A percentile compares a stretch with the other conserved stretches of the same genome.
Conservation (phyloP, 164 flowering plant species). For the Nymphaea thermarum region DNA sequence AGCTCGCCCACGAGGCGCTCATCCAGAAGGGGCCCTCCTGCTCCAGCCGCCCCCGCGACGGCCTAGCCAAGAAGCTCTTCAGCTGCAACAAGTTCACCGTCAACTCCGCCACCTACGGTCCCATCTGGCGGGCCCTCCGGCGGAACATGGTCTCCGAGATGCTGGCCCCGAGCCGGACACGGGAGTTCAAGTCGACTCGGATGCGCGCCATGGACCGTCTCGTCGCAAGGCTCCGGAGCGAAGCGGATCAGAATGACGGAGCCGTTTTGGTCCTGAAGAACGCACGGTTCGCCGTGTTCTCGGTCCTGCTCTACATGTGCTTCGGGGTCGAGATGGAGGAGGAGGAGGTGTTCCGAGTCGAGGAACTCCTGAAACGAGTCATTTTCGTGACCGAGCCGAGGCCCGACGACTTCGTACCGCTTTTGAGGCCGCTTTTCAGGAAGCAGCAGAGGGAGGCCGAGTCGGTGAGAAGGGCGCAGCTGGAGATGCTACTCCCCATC, state of each 20-base stretch:
- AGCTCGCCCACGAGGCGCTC: conserved; percentile 79
- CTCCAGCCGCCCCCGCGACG: conserved; percentile 74
- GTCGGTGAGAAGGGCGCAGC: conserved; percentile 45
- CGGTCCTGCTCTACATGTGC: conserved; percentile 66
- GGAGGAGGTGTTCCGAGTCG: conserved; percentile 35
- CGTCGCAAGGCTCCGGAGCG: conserved; percentile 31
- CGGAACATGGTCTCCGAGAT: conserved; percentile 78
- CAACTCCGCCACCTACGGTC: conserved; percentile 90
- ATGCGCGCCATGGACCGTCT: conserved; percentile 64
- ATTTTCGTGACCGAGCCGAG: conserved; percentile 59
- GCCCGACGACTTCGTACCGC: conserved; percentile 81
- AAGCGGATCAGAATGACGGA: conserved; percentile 24
- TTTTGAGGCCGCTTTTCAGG: conserved; percentile 51
- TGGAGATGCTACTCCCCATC: conserved; percentile 57
- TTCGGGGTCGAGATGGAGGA: conserved; percentile 65
- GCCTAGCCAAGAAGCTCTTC: conserved; percentile 62
- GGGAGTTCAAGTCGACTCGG: conserved; percentile 65
- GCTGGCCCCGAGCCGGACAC: conserved; percentile 43
- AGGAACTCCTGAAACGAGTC: conserved; percentile 64
- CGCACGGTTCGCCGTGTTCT: conserved; percentile 68
- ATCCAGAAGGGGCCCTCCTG: conserved; percentile 57
- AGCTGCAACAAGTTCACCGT: conserved; percentile 80
- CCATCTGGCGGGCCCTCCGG: conserved; percentile 67
- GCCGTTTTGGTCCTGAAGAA: conserved; percentile 67
- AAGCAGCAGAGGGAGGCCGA: conserved; percentile 41